Evolutionary conservation across 2,329 filamentous ascomycete species (phyloP), one percentile per base, ranked within the genome.

Genomic region (Dothidotthia symphoricarpi): DNA sequence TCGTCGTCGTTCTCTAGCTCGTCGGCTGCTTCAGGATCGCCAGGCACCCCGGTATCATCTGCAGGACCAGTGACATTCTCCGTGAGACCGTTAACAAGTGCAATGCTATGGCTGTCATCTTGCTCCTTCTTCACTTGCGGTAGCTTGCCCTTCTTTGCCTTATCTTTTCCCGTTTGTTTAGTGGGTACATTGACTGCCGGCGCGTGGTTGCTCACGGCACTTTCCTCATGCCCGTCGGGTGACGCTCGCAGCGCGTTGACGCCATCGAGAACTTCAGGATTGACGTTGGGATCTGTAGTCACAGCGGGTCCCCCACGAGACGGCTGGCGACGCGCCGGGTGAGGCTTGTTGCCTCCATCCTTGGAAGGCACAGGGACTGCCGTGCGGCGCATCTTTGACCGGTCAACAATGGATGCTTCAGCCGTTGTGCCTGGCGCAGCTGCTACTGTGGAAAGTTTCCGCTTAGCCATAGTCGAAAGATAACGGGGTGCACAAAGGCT

Each of bases 11-110:
- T 68, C 34, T 75, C 75, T 24, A 47, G 43, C 17, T 49, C 51
- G n/a, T 53, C 47, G 31, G 47, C 43, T 36, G 68, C 75, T 57
- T 82, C 80, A 13, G 75, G 74, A 55, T 81, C 58, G 34, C 44
- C 54, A 36, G 52, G 29, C n/a, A 57, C 43, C 28, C 44, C 34
- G 28, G 47, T 34, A 36, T 35, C 36, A 24, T 32, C 45, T 37
- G 49, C 47, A 33, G 55, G 41, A 24, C 27, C 46, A 31, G 51
- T 54, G 46, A 41, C 45, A 43, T 53, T 41, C 30, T 43, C 40
- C 25, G 30, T 16, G 31, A 45, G 32, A 33, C 43, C 39, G 41
- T 50, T 46, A 12, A 47, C 42, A 13, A 34, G 17, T 3, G 32
- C 35, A 24, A 43, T 43, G 35, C 41, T 47, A 25, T 22, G 19